These are phyloP conservation scores for Triadica sebifera DNA, from an alignment of 345 rosid genomes.

Conservation along the genomic window DNA sequence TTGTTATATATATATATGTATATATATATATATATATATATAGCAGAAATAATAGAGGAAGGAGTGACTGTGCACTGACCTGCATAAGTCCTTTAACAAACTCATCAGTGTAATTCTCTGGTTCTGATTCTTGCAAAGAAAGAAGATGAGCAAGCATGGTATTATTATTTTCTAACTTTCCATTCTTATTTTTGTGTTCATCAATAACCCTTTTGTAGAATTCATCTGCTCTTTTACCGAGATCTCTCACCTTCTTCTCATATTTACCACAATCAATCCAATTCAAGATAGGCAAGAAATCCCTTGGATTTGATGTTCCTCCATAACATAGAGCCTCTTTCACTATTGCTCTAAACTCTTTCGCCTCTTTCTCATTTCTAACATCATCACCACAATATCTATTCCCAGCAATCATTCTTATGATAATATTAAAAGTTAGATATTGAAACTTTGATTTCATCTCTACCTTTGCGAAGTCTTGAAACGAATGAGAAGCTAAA, in stretches of 20 bases:
- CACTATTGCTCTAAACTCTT: slow-evolving; percentile 24
- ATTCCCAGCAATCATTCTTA: slow-evolving; percentile 24
- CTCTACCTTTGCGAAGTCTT: slow-evolving; percentile 17
- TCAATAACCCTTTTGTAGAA: slow-evolving; percentile 50
- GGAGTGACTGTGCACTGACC: slow-evolving; percentile 4
- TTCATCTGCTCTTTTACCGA: slow-evolving; percentile 33
- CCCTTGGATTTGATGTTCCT: slow-evolving; percentile 36
- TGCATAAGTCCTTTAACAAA: slow-evolving; percentile 43
- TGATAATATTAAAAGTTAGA: slow-evolving; percentile 23
- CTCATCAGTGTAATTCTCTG: slow-evolving; percentile 43
- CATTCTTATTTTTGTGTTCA: slow-evolving; percentile 29
- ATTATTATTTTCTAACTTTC: slow-evolving; percentile 2
- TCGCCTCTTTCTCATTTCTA: slow-evolving; percentile 25
- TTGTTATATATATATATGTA: no score
- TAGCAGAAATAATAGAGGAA: background rate
- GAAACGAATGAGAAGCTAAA: background rate
- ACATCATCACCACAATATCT: slow-evolving; percentile 30
- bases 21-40: no score
- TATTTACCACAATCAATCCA: slow-evolving; percentile 31
- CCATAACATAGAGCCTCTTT: slow-evolving; percentile 9
- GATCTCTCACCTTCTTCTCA: slow-evolving; percentile 21
- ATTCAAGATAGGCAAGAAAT: slow-evolving; percentile 43
- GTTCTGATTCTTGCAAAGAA: slow-evolving; percentile 37
- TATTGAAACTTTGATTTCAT: slow-evolving; percentile 20
- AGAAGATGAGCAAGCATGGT: slow-evolving; percentile 50